A percentile compares a stretch with the other conserved stretches of the same genome.
Evolutionary conservation across 345 rosid genomes (phyloP).

Genomic region (Punica granatum): DNA sequence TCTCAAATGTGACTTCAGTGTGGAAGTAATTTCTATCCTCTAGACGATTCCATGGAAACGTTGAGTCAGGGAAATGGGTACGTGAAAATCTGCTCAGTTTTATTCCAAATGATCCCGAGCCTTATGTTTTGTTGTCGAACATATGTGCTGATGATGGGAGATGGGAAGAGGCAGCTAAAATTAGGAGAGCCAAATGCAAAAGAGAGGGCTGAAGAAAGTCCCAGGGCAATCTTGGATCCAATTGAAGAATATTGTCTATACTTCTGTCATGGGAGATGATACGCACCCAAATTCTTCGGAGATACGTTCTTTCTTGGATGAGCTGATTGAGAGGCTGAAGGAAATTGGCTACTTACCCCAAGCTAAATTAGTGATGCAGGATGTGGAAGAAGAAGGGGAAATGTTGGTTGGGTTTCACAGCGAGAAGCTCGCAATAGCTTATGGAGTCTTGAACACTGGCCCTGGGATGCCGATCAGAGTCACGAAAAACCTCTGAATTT

Average conservation of each 20-base stretch:
- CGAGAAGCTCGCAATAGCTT: conserved; percentile 34
- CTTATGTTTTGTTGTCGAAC: conserved; percentile 37
- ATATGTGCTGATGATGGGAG: conserved; percentile 23
- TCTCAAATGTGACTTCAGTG: conserved; percentile 25
- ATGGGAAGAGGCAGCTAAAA: conserved; percentile 36
- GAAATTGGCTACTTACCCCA: conserved; percentile 29
- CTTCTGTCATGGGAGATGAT: conserved; percentile 28
- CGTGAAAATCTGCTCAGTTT: conserved; percentile 26
- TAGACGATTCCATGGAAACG: conserved; percentile 36
- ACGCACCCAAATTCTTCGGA: conserved; percentile 19
- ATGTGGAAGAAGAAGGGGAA: conserved; percentile 36
- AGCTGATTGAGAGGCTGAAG: conserved; percentile 22
- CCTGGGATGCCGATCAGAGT: conserved; percentile 23
- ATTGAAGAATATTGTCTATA: conserved; percentile 25
- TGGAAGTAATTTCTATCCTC: conserved; percentile 47
- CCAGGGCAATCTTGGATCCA: conserved; percentile 56
- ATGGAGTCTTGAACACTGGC: conserved; percentile 22
- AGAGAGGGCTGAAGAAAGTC: conserved; percentile 26
- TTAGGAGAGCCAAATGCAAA: conserved; percentile 36
- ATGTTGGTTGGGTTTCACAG: conserved; percentile 26
- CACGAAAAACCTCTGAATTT: conserved; percentile 33
- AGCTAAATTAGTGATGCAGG: conserved; percentile 24
- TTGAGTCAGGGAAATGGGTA: conserved; percentile 34
- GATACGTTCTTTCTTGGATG: conserved; percentile 25
- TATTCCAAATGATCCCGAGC: conserved; percentile 32